Percentiles rank a stretch among this genome's conserved stretches.
Conservation (phyloP, 2,329 filamentous ascomycete genomes). For the Colletotrichum destructivum region DNA sequence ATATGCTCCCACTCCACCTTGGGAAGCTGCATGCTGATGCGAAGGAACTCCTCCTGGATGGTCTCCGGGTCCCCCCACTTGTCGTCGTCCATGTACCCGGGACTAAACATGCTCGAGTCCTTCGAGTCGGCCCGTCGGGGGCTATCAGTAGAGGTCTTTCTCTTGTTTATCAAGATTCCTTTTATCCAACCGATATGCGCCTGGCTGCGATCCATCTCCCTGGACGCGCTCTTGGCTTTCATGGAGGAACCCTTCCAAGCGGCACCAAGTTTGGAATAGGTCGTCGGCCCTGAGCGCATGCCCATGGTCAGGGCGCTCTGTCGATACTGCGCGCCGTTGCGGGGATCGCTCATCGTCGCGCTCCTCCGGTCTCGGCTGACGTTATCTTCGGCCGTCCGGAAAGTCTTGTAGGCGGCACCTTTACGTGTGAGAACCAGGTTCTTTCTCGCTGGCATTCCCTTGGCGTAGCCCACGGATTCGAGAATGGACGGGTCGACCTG, state of each 20-base stretch:
- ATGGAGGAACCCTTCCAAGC: conserved; percentile 72
- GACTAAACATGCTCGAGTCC: conserved; percentile 67
- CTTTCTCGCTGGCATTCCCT: conserved; percentile 75
- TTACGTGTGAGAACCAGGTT: conserved; percentile 83
- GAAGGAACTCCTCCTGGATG: conserved; percentile 76
- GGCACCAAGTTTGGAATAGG: conserved; percentile 54
- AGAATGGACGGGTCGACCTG: conserved; percentile 77
- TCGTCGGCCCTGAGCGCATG: conserved; percentile 61
- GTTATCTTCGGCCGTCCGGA: conserved; percentile 78
- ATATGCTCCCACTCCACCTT: conserved; percentile 77
- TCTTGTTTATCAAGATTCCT: conserved; percentile 75
- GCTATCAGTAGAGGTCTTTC: conserved; percentile 61
- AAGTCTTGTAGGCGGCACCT: conserved; percentile 88
- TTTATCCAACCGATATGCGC: conserved; percentile 80
- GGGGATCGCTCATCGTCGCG: conserved; percentile 74
- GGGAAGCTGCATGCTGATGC: conserved; percentile 73
- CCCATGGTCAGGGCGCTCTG: conserved; percentile 61
- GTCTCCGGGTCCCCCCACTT: conserved; percentile 75
- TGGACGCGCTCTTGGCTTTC: conserved; percentile 67
- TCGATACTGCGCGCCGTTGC: conserved; percentile 59
- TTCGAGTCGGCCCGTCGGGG: conserved; percentile 67
- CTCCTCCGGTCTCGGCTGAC: conserved; percentile 70
- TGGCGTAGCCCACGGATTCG: conserved; percentile 79
- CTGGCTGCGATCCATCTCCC: conserved; percentile 62
- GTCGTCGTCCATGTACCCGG: conserved; percentile 66